Evolutionary conservation across 176 grass and related monocot species (phyloP).

Genomic region (Triticum dicoccoides): DNA sequence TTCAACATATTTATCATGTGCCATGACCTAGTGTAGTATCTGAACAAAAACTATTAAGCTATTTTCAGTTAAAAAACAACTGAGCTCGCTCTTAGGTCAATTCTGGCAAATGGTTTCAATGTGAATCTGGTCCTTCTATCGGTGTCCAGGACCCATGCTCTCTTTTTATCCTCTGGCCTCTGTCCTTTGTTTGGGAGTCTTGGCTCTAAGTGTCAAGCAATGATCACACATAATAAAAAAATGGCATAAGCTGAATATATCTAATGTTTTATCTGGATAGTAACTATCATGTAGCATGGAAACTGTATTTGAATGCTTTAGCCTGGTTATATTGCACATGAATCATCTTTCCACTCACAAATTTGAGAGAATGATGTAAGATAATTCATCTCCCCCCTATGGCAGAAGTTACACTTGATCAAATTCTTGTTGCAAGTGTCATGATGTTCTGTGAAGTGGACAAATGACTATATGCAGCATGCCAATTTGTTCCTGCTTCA

Average conservation of each 20-base stretch:
- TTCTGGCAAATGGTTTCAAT: neutral
- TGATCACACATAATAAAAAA: neutral
- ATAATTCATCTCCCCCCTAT: neutral
- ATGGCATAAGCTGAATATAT: neutral
- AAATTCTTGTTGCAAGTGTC: neutral
- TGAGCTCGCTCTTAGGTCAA: neutral
- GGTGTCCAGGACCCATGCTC: neutral
- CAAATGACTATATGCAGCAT: neutral
- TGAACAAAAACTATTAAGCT: neutral
- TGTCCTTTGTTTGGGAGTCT: neutral
- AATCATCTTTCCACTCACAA: neutral
- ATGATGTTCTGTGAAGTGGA: neutral
- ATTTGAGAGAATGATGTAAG: neutral
- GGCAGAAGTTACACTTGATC: neutral
- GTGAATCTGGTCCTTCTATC: neutral
- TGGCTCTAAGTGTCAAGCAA: neutral
- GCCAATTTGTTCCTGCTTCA: neutral
- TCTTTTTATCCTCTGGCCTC: neutral
- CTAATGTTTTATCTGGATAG: neutral
- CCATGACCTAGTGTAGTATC: neutral
- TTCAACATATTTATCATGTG: neutral
- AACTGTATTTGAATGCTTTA: neutral
- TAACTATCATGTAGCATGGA: neutral
- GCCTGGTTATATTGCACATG: neutral
- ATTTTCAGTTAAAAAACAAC: neutral